Evolutionary conservation across 106 monocot genomes (phyloP).

Genomic region (Phalaenopsis equestris): DNA sequence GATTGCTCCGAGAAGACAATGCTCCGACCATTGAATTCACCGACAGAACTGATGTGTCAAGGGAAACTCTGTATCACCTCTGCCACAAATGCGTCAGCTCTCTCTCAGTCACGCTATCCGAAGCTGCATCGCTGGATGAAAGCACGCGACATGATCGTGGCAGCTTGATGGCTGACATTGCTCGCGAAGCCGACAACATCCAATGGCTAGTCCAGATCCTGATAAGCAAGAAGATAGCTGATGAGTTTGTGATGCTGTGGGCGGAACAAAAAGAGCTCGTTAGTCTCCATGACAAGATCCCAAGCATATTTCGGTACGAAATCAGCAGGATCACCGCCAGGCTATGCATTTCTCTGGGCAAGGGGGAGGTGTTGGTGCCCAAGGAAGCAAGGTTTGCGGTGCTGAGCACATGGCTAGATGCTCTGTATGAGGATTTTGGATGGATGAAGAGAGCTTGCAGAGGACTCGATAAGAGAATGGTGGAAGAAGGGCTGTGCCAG

Average conservation of each 20-base stretch:
- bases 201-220: constrained; percentile 36
- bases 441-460: constrained; percentile 39
- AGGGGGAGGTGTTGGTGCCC: constrained; percentile 27
- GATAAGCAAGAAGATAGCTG: constrained; percentile 26
- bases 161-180: constrained; percentile 22
- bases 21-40: neutral
- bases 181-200: constrained; percentile 23
- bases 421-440: constrained; percentile 31
- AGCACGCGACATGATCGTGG: constrained; percentile 8
- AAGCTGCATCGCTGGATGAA: constrained; percentile 18
- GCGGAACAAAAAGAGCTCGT: constrained; percentile 40
- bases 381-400: constrained; percentile 19
- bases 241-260: constrained; percentile 39
- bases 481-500: constrained; percentile 33
- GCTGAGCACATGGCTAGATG: constrained; percentile 32
- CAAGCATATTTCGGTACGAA: constrained; percentile 29
- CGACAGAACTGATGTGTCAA: constrained; percentile 16
- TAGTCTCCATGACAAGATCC: constrained; percentile 20
- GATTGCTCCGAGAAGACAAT: constrained; percentile 24
- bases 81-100: constrained; percentile 28
- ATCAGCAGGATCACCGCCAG: constrained; percentile 39
- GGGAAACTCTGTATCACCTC: constrained; percentile 29
- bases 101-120: constrained; percentile 19
- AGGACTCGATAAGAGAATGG: constrained; percentile 18
- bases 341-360: constrained; percentile 32